phyloP scores from a whole-genome alignment of 1,284 basidiomycete species.

The Chondrostereum purpureum region DNA sequence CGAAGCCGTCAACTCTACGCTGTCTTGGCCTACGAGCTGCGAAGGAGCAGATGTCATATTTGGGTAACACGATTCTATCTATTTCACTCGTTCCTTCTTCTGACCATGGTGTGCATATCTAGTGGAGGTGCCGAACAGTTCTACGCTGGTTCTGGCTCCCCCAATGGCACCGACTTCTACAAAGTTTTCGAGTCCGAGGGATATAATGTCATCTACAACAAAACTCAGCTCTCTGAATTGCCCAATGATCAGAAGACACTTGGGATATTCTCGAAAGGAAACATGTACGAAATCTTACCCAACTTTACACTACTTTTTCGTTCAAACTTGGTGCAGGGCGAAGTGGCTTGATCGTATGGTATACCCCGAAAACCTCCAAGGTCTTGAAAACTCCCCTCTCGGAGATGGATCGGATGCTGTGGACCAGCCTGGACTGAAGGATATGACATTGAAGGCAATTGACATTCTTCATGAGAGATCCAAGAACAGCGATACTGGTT shows the following conservation, averaged over 20 bases:
- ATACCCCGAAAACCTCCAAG: constrained; percentile 29
- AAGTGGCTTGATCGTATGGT: constrained; percentile 35
- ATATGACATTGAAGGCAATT: constrained; percentile 38
- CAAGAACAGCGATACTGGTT: constrained; percentile 27
- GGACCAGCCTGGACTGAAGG: constrained; percentile 37
- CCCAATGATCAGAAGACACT: constrained; percentile 28
- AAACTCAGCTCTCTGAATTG: constrained; percentile 24
- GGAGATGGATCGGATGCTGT: constrained; percentile 33
- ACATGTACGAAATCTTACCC: background rate
- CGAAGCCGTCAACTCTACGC: constrained; percentile 23
- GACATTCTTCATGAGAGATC: constrained; percentile 33
- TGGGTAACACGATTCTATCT: constrained; percentile 20
- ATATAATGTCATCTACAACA: constrained; percentile 33
- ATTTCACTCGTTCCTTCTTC: background rate
- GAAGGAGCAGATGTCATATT: constrained; percentile 34
- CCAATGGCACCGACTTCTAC: constrained; percentile 32
- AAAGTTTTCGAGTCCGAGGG: constrained; percentile 30
- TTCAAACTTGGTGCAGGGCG: constrained; percentile 20
- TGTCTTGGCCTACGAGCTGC: constrained; percentile 33
- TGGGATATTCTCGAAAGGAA: constrained; percentile 28
- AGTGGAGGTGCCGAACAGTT: constrained; percentile 39
- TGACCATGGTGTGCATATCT: too few species aligned
- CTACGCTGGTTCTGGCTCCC: constrained; percentile 28
- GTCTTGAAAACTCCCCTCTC: constrained; percentile 29
- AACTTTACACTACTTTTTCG: background rate